Evolutionary conservation across 2,329 filamentous ascomycete genomes (phyloP), one percentile per base, ranked within the genome.

Genomic region (Macrophomina tecta): DNA sequence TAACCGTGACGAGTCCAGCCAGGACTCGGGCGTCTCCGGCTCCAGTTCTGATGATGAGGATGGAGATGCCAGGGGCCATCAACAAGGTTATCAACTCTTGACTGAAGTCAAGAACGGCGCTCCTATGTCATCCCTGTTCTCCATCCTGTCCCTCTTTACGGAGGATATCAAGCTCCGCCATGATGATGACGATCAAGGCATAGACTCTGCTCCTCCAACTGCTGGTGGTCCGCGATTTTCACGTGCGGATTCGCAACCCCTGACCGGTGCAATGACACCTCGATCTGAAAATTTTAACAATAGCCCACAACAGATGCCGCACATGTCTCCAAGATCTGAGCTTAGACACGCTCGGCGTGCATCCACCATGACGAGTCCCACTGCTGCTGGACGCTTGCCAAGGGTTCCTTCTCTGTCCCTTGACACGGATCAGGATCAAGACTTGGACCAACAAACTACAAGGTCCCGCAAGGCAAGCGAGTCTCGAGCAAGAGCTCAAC

Each of bases 71-170:
- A 72, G 69, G 7, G 69, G 63, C 6, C 87, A 87, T 42, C 89
- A 92, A 66, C 93, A 97, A 76, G 92, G 91, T 38, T 99, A 99
- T 74, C 95, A 98, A 76, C 85, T 99, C 46, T 84, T 99, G 64
- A 99, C 95, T 0, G 96, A 99, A 79, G 94, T 99, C 64, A 96
- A 95, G 74, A 99, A 99, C 73, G 95, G 95, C 14, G 94, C 95
- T 1, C 94, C 96, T 1, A 97, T 99, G 94, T 99, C 95, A 5
- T 99, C 95, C 0, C 81, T 99, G 1, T 99, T 99, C 78, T 98
- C 95, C 0, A 97, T 99, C 71, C 88, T 99, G 80, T 97, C 94
- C 1, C 83, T 99, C 0, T 99, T 99, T 75, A 99, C 95, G 3
- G 95, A 99, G 77, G 94, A 97, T 73, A 89, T 99, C 64, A 91